Evolutionary conservation across 2,329 filamentous ascomycete species (phyloP).

Genomic region (Alternaria longipes): DNA sequence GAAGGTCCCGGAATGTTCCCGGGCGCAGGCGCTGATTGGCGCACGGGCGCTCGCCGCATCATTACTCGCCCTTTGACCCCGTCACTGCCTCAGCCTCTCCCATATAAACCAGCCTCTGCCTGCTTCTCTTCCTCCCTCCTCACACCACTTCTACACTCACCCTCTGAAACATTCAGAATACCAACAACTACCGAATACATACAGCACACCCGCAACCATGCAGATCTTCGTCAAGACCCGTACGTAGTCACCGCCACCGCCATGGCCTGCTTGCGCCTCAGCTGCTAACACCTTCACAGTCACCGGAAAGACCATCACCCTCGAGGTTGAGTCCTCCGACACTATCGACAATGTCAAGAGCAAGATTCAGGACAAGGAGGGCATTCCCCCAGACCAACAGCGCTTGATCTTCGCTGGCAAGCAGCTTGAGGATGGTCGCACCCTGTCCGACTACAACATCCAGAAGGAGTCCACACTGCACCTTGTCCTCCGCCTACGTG

Average conservation of each 20-base stretch:
- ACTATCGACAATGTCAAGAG: constrained; percentile 97
- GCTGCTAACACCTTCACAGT: constrained; percentile 57
- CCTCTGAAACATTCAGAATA: constrained; percentile 7
- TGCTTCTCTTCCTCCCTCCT: constrained; percentile 26
- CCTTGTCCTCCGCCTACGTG: constrained; percentile 76
- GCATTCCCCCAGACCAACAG: constrained; percentile 96
- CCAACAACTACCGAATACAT: constrained; percentile 58
- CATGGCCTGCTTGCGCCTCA: constrained; percentile 20
- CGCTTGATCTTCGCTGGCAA: constrained; percentile 96
- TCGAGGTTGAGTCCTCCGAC: constrained; percentile 76
- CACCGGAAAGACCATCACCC: constrained; percentile 73
- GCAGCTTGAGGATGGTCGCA: constrained; percentile 95
- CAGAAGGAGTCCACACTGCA: constrained; percentile 83
- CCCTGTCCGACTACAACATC: constrained; percentile 92
- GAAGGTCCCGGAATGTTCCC: constrained; percentile 46
- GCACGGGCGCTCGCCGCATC: constrained; percentile 45
- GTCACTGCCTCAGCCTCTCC: constrained; percentile 45
- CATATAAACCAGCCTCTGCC: constrained; percentile 43
- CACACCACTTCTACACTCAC: constrained; percentile 22
- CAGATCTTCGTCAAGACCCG: constrained; percentile 99
- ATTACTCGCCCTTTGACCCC: constrained; percentile 41
- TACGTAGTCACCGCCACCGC: constrained; percentile 62
- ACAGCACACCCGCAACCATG: constrained; percentile 73
- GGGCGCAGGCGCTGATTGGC: constrained; percentile 38
- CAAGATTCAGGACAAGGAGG: constrained; percentile 98